A percentile compares a stretch with the other conserved stretches of the same genome.
Conservation (phyloP, 345 rosid species). For the Aquilaria malaccensis region DNA sequence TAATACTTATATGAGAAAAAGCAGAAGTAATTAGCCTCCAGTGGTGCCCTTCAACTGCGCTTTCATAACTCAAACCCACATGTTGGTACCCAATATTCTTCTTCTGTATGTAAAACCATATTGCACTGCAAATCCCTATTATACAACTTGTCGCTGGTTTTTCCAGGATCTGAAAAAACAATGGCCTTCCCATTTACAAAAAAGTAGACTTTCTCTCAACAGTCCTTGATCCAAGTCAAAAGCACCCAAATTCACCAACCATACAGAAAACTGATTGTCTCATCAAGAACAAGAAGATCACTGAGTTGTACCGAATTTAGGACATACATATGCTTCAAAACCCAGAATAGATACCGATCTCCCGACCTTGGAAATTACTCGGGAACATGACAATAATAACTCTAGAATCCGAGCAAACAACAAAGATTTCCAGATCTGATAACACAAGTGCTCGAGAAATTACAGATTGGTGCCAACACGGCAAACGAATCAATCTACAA, state of each 20-base stretch:
- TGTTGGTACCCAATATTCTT: constrained; percentile 82
- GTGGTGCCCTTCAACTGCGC: constrained; percentile 70
- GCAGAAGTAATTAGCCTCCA: constrained; percentile 98
- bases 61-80: constrained; percentile 87
- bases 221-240: neutral
- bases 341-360: neutral
- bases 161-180: constrained; percentile 73
- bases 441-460: neutral
- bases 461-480: constrained; percentile 1
- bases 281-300: neutral
- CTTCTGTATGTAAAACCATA: constrained; percentile 93
- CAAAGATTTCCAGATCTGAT: constrained; percentile 3
- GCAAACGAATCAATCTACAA: too few species aligned
- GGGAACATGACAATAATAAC: neutral
- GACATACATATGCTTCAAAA: neutral
- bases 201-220: neutral
- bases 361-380: neutral
- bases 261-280: neutral
- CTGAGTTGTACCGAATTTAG: neutral
- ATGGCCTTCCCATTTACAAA: constrained; percentile 64
- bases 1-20: constrained; percentile 79
- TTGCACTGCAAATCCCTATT: constrained; percentile 55
- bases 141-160: constrained; percentile 85
- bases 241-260: constrained; percentile 2
- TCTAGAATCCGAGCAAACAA: neutral